Evolutionary conservation across 2,329 filamentous ascomycete genomes (phyloP), one percentile per base, ranked within the genome.

Genomic region (Ophiognomonia clavigignenti-juglandacearum): DNA sequence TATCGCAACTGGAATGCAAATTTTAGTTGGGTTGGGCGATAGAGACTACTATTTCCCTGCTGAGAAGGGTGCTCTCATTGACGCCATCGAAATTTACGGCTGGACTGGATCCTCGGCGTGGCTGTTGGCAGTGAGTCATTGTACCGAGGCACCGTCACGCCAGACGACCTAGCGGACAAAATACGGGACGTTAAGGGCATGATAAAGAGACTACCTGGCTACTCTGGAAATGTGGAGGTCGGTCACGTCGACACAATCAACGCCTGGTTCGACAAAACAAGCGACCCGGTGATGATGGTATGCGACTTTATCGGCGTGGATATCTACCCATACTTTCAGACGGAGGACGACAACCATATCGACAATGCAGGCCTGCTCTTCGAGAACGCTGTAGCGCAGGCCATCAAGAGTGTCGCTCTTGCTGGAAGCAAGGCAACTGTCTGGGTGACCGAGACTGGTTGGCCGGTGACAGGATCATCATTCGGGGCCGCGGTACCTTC

Each of bases 211-310:
- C 89, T 86, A n/a, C 61, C 69, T 39, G 49, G 41, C 29, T 48
- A 39, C 8, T n/a, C 41, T n/a, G 19, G 38, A 24, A 31, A 34
- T 20, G 75, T 72, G 43, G 72, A 79, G 19, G 72, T 95, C 51
- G 89, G 89, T 42, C 90, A 95, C 66, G 88, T 95, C 61, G 90
- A 95, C 63, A 95, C 90, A 37, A 95, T 88, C 88, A 89, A 84
- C 31, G 80, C 79, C 42, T 91, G 82, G 74, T 80, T 81, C 61
- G 89, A 95, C 64, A 65, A 67, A 37, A 78, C 82, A 59, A 95
- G 91, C 76, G 66, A 68, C 43, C 79, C 75, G 35, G 81, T 95
- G 48, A 80, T 88, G 50, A 71, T 82, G 8, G 80, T 78, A 34
- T 69, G 75, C 54, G 89, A 95, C 71, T 95, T 82, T 75, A 66